Base-by-base conservation (phyloP, 2,329 filamentous ascomycete genomes). In the Orbilia blumenaviensis region DNA sequence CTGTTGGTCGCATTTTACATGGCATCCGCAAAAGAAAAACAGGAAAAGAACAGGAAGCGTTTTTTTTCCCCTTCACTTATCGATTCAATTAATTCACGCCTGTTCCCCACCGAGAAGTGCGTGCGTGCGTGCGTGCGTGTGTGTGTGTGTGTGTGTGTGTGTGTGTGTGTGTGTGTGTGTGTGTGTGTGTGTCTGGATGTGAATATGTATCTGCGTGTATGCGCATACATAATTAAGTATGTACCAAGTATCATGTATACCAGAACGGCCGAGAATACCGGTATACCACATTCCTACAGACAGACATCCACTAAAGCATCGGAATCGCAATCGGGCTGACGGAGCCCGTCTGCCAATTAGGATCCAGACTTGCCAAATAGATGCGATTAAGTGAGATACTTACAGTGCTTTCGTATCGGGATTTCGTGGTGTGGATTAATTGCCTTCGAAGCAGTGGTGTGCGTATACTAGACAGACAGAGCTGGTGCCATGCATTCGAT, bases 301-400 rank as follows among this genome's bases (percentile, higher is more conserved):
- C n/a, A 41, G 36, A 36, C 38, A 46, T 25, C 29, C 27, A 34
- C 41, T 12, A 29, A 61, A 50, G 60, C 60, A 46, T 61, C 52
- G 48, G 41, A 44, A 56, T 63, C 66, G 56, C 66, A 63, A 71
- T 71, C 66, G 66, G 58, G 41, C 27, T 23, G 12, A 68, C 18
- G 29, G 32, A 12, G 23, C 1, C 18, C 27, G 29, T 42, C 61
- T 62, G 7, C 48, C 32, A 54, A 50, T 50, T 36, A 41, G 21
- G 44, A 50, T 52, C 25, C 34, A 32, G 38, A 10, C 8, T 29
- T 41, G 23, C 21, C 3, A 32, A 66, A 21, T 14, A 16, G 6
- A 42, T 38, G 42, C 29, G 54, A 58, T 60, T 46, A 50, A 68
- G 44, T 23, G 48, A 42, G 48, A 66, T 42, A 38, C 41, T n/a